Evolutionary conservation across 2,329 filamentous ascomycete species (phyloP).

Genomic region (Byssochlamys sp.): DNA sequence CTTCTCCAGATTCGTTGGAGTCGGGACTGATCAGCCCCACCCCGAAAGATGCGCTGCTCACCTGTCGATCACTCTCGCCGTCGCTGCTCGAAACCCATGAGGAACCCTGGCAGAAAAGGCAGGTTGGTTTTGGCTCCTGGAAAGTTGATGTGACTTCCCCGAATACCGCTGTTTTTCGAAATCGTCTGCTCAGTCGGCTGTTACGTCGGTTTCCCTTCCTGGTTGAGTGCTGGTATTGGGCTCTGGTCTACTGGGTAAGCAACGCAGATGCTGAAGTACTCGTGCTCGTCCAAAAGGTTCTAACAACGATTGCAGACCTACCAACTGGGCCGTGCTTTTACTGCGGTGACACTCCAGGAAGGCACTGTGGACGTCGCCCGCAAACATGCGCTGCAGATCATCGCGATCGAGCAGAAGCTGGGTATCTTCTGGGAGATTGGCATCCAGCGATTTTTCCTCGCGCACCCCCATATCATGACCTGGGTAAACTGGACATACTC

Average conservation of each 20-base stretch:
- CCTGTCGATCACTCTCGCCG: slow-evolving; percentile 27
- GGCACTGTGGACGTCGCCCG: slow-evolving; percentile 60
- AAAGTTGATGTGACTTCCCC: slow-evolving; percentile 46
- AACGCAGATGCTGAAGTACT: neutral
- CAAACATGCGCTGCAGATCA: slow-evolving; percentile 57
- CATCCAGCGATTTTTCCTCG: slow-evolving; percentile 51
- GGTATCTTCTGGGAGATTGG: slow-evolving; percentile 56
- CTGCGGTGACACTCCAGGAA: slow-evolving; percentile 58
- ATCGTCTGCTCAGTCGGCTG: slow-evolving; percentile 53
- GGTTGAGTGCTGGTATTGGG: slow-evolving; percentile 69
- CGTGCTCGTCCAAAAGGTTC: neutral
- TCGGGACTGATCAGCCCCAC: slow-evolving; percentile 32
- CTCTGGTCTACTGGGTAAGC: slow-evolving; percentile 64
- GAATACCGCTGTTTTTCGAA: slow-evolving; percentile 52
- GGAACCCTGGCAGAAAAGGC: slow-evolving; percentile 42
- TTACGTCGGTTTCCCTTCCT: slow-evolving; percentile 61
- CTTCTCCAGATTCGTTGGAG: slow-evolving; percentile 31
- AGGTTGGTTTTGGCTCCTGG: slow-evolving; percentile 39
- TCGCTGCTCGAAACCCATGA: slow-evolving; percentile 35
- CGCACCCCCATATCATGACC: slow-evolving; percentile 48
- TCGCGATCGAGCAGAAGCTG: slow-evolving; percentile 56
- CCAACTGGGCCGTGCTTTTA: slow-evolving; percentile 63
- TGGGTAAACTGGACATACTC: slow-evolving; percentile 67
- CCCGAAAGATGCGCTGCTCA: slow-evolving; percentile 26
- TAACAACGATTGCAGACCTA: slow-evolving; percentile 48